Evolutionary conservation across 441 rosid species (phyloP).

Genomic region (Aleurites moluccanus): DNA sequence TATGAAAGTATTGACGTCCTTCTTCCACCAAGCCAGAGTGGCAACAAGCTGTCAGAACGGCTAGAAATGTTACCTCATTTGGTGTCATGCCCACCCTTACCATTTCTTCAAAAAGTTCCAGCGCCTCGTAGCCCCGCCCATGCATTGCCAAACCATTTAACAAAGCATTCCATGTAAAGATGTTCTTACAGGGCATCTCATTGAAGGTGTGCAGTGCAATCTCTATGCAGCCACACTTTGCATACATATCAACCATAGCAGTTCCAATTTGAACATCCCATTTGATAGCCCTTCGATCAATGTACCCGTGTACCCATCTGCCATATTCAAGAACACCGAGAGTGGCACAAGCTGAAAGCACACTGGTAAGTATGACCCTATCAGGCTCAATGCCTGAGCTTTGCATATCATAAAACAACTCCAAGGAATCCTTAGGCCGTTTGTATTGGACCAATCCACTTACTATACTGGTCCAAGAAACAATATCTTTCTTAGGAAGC

Average conservation of each 20-base stretch:
- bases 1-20: conserved; percentile 49
- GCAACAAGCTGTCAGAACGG: conserved; percentile 72
- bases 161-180: conserved; percentile 67
- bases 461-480: conserved; percentile 76
- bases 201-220: conserved; percentile 49
- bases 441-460: conserved; percentile 58
- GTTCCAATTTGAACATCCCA: conserved; percentile 54
- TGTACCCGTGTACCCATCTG: conserved; percentile 57
- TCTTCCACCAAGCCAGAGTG: conserved; percentile 64
- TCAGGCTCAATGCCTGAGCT: conserved; percentile 51
- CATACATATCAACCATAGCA: conserved; percentile 68
- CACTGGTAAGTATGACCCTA: conserved; percentile 51
- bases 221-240: conserved; percentile 68
- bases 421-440: conserved; percentile 53
- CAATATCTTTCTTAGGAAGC: conserved; percentile 57
- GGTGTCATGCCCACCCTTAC: conserved; percentile 51
- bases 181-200: conserved; percentile 50
- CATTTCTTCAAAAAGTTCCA: conserved; percentile 51
- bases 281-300: conserved; percentile 39
- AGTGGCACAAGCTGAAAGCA: conserved; percentile 59
- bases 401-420: conserved; percentile 56
- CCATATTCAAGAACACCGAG: conserved; percentile 67
- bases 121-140: conserved; percentile 57
- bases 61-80: conserved; percentile 66
- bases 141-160: conserved; percentile 71